These are phyloP conservation scores for Rhynchosporium agropyri DNA, from an alignment of 2,329 filamentous ascomycete species.

Conservation along the genomic window DNA sequence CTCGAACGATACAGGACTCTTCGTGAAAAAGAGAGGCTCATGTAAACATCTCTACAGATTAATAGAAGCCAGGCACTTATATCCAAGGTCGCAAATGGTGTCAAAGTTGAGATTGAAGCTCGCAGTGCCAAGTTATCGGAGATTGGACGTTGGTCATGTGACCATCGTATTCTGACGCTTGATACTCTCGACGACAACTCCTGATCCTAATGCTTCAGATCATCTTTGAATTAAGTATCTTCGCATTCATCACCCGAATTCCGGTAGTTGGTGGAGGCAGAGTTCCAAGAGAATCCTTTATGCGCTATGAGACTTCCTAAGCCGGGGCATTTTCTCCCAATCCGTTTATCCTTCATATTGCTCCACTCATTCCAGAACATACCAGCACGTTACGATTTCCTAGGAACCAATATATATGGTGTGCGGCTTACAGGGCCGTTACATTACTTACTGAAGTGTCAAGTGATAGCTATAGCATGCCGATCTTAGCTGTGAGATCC, in stretches of 20 bases:
- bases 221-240: background rate
- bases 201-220: background rate
- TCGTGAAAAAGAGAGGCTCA: too few species aligned
- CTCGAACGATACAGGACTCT: too few species aligned
- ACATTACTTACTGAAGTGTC: conserved; percentile 16
- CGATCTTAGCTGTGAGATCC: conserved; percentile 11
- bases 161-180: background rate
- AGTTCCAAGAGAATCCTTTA: background rate
- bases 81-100: too few species aligned
- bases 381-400: conserved; percentile 10
- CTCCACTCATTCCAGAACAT: conserved; percentile 7
- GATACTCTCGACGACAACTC: background rate
- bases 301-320: background rate
- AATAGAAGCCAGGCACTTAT: too few species aligned
- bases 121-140: background rate
- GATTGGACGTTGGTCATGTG: conserved; percentile 1
- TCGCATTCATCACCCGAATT: background rate
- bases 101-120: too few species aligned
- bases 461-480: conserved; percentile 20
- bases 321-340: conserved; percentile 10
- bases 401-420: conserved; percentile 19
- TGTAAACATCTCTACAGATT: too few species aligned
- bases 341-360: conserved; percentile 17
- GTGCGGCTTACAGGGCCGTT: conserved; percentile 23
- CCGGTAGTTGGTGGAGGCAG: conserved; percentile 10